Base-by-base conservation (phyloP, 768 basidiomycete species). In the Gelatoporia subvermispora region DNA sequence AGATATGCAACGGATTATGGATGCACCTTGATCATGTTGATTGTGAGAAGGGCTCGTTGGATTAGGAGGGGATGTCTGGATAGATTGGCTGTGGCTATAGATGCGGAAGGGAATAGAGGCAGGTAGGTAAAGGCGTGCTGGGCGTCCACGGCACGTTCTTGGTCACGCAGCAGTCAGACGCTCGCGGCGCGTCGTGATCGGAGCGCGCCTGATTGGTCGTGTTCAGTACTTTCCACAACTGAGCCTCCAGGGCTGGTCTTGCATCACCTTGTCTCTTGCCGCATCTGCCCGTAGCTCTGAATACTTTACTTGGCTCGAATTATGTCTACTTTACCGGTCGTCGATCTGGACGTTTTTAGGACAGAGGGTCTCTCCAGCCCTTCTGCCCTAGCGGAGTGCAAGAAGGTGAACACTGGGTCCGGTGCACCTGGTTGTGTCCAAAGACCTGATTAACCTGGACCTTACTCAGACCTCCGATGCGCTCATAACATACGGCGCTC, bases 401-500 rank as follows among this genome's bases (percentile, higher is more conserved):
- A 67, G 55, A 87, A 82, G 74, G 88, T 79, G 42, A 35, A 60
- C 39, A 15, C 20, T 10, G 16, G 7, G 5, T 5, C 28, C 5
- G 28, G 28, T 31, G 28, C 28, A 5, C 28, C 28, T 31, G 5
- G 31, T 28, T 35, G 37, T 47, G 35, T 2, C n/a, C 23, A 18
- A 25, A 13, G 3, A 18, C 17, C 23, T 23, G 43, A 34, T 28
- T 8, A 10, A 22, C 24, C 2, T 31, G 2, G 20, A 31, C 16
- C 18, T 20, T 20, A 38, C n/a, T 1, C 54, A 91, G 88, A 88
- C 85, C 28, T 88, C 93, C 5, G 73, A 87, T 55, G 88, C 90
- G 3, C 72, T 96, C 31, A 86, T 90, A 47, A 72, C 75, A 34
- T 93, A 88, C 50, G 94, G 94, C 2, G 94, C 94, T 0, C 77